These are phyloP conservation scores for Pelargonium myrrhifolium DNA, from an alignment of 441 rosid genomes.

Conservation along the genomic window DNA sequence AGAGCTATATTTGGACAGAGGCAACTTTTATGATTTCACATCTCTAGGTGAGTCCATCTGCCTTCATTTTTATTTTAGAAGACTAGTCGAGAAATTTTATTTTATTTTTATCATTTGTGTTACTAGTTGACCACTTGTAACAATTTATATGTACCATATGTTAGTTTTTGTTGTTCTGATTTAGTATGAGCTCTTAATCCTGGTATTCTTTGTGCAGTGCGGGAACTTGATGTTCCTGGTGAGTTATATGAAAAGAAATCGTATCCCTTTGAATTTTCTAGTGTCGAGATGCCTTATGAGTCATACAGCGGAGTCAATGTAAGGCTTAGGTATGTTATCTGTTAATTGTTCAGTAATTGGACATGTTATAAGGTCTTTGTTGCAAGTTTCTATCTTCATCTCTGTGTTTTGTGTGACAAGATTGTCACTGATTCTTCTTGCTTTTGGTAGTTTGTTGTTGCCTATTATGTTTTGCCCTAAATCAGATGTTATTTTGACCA, in stretches of 20 bases:
- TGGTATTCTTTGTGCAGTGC: conserved; percentile 45
- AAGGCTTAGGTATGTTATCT: conserved; percentile 62
- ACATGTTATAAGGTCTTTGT: not conserved
- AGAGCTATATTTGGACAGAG: conserved; percentile 92
- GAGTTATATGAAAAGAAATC: conserved; percentile 84
- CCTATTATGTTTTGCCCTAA: not conserved
- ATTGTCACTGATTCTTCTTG: not conserved
- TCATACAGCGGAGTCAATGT: conserved; percentile 90
- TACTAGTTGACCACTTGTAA: not conserved
- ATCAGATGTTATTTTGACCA: not conserved
- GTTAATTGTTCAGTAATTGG: not conserved
- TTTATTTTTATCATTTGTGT: not conserved
- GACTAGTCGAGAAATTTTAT: not conserved
- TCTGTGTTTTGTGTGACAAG: not conserved
- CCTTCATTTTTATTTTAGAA: conserved; percentile 4
- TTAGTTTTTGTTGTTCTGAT: conserved; percentile 1
- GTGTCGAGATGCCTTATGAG: conserved; percentile 93
- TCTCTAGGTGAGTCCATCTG: conserved; percentile 70
- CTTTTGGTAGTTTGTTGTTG: not conserved
- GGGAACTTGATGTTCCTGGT: conserved; percentile 94
- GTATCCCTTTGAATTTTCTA: conserved; percentile 86
- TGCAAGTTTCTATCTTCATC: not conserved
- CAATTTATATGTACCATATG: not conserved
- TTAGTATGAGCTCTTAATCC: conserved; percentile 11
- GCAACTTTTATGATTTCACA: conserved; percentile 93